phyloP scores from a whole-genome alignment of 257 asterid species.

The Solanum infundibuliforme region DNA sequence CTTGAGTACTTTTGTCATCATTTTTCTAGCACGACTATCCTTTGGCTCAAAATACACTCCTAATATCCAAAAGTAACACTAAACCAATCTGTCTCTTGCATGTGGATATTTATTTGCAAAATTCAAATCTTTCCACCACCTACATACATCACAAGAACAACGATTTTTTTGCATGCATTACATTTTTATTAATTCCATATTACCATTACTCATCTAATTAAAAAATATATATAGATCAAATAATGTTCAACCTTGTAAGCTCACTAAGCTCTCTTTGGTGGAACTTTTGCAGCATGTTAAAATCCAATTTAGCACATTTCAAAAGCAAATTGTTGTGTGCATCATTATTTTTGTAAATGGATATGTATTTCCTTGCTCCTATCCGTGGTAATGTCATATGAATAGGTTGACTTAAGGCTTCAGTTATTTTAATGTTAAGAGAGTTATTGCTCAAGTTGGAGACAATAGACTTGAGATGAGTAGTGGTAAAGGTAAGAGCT shows the following conservation, averaged over 20 bases:
- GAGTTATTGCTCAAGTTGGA: neutral
- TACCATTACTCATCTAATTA: too few species aligned
- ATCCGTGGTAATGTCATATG: neutral
- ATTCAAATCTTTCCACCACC: neutral
- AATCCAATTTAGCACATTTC: neutral
- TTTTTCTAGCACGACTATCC: neutral
- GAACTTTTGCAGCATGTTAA: neutral
- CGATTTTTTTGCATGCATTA: too few species aligned
- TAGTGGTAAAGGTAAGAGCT: neutral
- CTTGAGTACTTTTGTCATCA: neutral
- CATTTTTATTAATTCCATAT: too few species aligned
- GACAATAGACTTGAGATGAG: neutral
- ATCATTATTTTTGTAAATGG: neutral
- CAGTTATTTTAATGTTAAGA: neutral
- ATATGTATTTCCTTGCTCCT: neutral
- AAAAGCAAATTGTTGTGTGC: neutral
- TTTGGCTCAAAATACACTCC: neutral
- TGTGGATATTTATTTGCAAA: neutral
- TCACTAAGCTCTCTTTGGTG: neutral
- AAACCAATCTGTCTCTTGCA: constrained; percentile 26
- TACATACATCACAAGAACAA: too few species aligned
- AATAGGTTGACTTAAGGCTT: neutral
- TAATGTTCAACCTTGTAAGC: neutral
- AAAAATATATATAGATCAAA: neutral
- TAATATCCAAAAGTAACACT: constrained; percentile 7